Percentiles rank a stretch among this genome's conserved stretches.
These are phyloP conservation scores for Aspergillus sp. DNA, from an alignment of 2,329 filamentous ascomycete species.

Conservation along the genomic window DNA sequence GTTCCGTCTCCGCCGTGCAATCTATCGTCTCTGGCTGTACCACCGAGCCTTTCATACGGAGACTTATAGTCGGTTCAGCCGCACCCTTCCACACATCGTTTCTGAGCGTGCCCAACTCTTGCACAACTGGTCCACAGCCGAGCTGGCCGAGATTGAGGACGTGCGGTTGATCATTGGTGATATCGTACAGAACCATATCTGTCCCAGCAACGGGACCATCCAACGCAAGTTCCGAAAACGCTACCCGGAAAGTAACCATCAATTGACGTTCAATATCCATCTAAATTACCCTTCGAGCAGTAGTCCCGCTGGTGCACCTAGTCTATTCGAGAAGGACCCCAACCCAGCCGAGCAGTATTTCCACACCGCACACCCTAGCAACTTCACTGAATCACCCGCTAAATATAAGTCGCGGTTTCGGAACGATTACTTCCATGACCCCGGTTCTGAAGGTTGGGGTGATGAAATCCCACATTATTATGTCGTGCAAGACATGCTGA, in stretches of 20 bases:
- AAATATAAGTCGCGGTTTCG: constrained; percentile 52
- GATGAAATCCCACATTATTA: constrained; percentile 66
- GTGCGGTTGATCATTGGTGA: constrained; percentile 58
- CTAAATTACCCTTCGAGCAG: constrained; percentile 49
- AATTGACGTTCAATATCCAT: constrained; percentile 56
- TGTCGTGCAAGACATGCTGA: constrained; percentile 65
- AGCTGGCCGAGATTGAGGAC: constrained; percentile 63
- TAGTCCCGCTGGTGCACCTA: constrained; percentile 1
- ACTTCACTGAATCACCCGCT: constrained; percentile 26
- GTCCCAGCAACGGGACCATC: constrained; percentile 63
- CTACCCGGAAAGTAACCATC: constrained; percentile 52
- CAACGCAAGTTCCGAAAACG: constrained; percentile 61
- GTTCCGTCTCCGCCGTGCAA: constrained; percentile 55
- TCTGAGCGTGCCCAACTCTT: constrained; percentile 58
- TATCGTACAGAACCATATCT: constrained; percentile 59
- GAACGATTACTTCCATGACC: constrained; percentile 53
- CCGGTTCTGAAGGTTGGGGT: constrained; percentile 64
- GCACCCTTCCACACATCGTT: constrained; percentile 50
- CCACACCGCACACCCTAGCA: constrained; percentile 26
- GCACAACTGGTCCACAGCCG: constrained; percentile 59
- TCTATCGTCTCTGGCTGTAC: constrained; percentile 65
- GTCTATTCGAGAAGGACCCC: constrained; percentile 14
- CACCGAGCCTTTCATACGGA: constrained; percentile 59
- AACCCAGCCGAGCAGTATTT: constrained; percentile 23
- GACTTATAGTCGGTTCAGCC: constrained; percentile 53